Evolutionary conservation across 2,329 filamentous ascomycete genomes (phyloP), one percentile per base, ranked within the genome.

Genomic region (Cercospora beticola): DNA sequence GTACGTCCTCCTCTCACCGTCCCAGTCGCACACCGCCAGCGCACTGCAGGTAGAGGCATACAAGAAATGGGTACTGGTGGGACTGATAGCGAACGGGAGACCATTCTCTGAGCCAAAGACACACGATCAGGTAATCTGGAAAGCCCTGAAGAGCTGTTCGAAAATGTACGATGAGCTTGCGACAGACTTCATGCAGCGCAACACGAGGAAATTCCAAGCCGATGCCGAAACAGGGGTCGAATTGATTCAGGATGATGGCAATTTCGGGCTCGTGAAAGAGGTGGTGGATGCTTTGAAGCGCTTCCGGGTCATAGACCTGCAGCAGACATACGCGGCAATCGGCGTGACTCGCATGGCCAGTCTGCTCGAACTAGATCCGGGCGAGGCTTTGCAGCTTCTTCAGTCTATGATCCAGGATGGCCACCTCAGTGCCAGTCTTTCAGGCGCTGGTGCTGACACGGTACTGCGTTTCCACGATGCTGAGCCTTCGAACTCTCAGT

Each of bases 21-120:
- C 85, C 0, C 89, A 89, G 21, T 82, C 84, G 33, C 85, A 87
- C 40, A 84, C 88, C 12, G 94, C 90, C 79, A 90, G 89, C 77
- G 68, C 75, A 18, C 85, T 96, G 62, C 95, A 95, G 90, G 84
- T 91, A 4, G 93, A 97, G 72, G 92, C 92, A 5, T 94, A 97
- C 83, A 96, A 94, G 81, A 96, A 94, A 80, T 97, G 93, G 91
- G 78, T 96, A 8, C 82, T 99, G 16, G 86, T 93, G 9, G 88
- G 89, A 64, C 84, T 97, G 65, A 82, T 99, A 18, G 84, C 87
- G 6, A 82, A 89, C 64, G 94, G 93, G 72, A 87, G 84, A 74
- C 82, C 87, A 74, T 78, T 82, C 74, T 66, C 79, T 0, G 77
- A 88, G 9, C 91, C 92, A 0, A 82, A 84, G 46, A 86, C 87